A percentile compares a stretch with the other conserved stretches of the same genome.
Conservation (phyloP, 768 basidiomycete genomes). For the Podaxis mareebaensis region DNA sequence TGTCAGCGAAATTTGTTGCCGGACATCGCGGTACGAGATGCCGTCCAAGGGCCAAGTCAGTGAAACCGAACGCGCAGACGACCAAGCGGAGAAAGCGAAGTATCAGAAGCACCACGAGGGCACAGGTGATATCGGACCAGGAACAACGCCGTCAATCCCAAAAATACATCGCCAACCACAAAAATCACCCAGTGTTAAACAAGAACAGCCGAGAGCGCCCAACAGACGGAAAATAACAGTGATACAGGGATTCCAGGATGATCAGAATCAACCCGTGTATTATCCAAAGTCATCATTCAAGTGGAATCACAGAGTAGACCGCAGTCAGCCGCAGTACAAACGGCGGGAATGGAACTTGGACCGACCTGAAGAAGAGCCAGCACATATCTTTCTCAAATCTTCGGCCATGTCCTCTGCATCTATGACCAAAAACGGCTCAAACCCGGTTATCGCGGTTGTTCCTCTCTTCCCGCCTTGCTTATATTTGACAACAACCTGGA, state of each 20-base stretch:
- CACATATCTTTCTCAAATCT: conserved; percentile 74
- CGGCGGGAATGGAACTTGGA: not conserved
- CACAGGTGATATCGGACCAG: not conserved
- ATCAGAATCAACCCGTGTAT: not conserved
- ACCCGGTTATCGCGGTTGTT: conserved; percentile 74
- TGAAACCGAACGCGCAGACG: not conserved
- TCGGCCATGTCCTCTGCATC: conserved; percentile 75
- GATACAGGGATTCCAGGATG: not conserved
- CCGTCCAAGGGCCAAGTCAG: not conserved
- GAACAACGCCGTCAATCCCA: not conserved
- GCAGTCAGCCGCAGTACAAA: not conserved
- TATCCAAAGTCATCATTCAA: not conserved
- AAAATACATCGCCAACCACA: not conserved
- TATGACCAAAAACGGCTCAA: conserved; percentile 72
- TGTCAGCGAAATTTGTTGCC: not conserved
- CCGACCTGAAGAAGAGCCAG: conserved; percentile 76
- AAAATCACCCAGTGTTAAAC: not conserved
- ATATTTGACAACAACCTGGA: conserved; percentile 67
- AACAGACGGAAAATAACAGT: not conserved
- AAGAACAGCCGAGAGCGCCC: not conserved
- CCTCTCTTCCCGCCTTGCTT: conserved; percentile 74
- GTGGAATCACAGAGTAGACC: not conserved
- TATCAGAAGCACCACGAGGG: not conserved
- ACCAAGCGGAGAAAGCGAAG: not conserved
- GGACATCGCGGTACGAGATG: not conserved